Percentiles rank a stretch among this genome's conserved stretches.
These are phyloP conservation scores for Fusarium solani-melongenae DNA, from an alignment of 2,329 filamentous ascomycete species.

Conservation along the genomic window DNA sequence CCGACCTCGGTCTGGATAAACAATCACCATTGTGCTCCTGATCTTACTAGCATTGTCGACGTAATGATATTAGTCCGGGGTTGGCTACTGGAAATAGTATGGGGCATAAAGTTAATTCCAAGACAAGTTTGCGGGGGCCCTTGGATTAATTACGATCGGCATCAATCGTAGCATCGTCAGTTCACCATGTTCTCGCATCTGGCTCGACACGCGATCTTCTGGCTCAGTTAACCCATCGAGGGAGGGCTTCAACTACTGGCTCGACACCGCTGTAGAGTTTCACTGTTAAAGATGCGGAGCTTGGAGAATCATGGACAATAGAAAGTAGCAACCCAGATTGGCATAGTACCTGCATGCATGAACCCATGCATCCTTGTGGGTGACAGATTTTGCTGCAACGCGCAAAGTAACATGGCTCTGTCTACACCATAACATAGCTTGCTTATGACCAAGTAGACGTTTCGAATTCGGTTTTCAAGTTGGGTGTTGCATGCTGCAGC, in stretches of 20 bases:
- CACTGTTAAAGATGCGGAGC: not conserved
- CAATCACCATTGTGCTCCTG: not conserved
- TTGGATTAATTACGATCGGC: too few species aligned
- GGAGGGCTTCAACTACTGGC: too few species aligned
- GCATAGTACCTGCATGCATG: not conserved
- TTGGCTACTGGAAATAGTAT: not conserved
- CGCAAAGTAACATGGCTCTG: not conserved
- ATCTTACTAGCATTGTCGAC: not conserved
- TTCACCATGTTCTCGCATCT: not conserved
- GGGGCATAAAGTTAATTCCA: not conserved
- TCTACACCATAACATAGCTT: not conserved
- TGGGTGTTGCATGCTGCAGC: not conserved
- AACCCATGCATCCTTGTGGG: not conserved
- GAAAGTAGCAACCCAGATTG: not conserved
- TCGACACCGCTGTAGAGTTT: not conserved
- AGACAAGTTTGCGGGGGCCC: too few species aligned
- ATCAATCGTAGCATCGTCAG: not conserved
- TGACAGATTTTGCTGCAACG: not conserved
- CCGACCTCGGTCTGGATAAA: constrained; percentile 6
- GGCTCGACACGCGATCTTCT: not conserved
- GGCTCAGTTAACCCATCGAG: too few species aligned
- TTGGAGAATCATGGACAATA: not conserved
- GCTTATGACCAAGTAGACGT: not conserved
- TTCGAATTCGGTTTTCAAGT: not conserved
- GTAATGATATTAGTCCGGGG: not conserved